These are phyloP conservation scores for Fusarium multiceps DNA, from an alignment of 2,329 filamentous ascomycete species.

Conservation along the genomic window DNA sequence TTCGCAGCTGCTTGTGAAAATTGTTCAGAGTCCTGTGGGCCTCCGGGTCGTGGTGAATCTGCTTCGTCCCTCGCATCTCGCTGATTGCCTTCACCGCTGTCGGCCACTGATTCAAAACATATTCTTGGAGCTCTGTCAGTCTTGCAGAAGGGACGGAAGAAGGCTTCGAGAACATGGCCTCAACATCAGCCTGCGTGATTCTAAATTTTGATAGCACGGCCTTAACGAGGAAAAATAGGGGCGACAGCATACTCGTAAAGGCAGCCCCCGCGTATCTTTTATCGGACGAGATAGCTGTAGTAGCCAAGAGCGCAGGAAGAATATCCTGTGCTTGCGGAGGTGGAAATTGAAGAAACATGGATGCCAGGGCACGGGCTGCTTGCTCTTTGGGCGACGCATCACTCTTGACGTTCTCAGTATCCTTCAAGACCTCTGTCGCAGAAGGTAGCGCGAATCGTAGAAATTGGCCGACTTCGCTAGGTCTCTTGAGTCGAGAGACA, in stretches of 20 bases:
- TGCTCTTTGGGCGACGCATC: background rate
- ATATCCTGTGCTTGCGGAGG: constrained; percentile 42
- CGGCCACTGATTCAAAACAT: constrained; percentile 49
- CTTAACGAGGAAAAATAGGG: constrained; percentile 47
- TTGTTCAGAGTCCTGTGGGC: constrained; percentile 14
- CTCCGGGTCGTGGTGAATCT: constrained; percentile 7
- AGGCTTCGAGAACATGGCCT: constrained; percentile 27
- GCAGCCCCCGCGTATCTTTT: constrained; percentile 22
- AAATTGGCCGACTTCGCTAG: constrained; percentile 36
- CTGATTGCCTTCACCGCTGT: constrained; percentile 39
- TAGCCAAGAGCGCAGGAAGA: constrained; percentile 50
- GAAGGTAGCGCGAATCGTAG: constrained; percentile 49
- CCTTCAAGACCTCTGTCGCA: constrained; percentile 43
- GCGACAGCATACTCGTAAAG: constrained; percentile 39
- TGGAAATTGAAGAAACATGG: constrained; percentile 49
- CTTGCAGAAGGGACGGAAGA: constrained; percentile 35
- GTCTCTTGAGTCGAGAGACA: constrained; percentile 50
- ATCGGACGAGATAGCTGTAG: constrained; percentile 49
- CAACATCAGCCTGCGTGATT: constrained; percentile 37
- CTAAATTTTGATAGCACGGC: constrained; percentile 34
- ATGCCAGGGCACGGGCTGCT: constrained; percentile 41
- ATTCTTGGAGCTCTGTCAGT: constrained; percentile 38
- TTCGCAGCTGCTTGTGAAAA: constrained; percentile 48
- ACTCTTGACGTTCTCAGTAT: constrained; percentile 13
- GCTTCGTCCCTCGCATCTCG: background rate